Base-by-base conservation (phyloP, 495 filamentous ascomycete genomes). In the Penicillium subrubescens region DNA sequence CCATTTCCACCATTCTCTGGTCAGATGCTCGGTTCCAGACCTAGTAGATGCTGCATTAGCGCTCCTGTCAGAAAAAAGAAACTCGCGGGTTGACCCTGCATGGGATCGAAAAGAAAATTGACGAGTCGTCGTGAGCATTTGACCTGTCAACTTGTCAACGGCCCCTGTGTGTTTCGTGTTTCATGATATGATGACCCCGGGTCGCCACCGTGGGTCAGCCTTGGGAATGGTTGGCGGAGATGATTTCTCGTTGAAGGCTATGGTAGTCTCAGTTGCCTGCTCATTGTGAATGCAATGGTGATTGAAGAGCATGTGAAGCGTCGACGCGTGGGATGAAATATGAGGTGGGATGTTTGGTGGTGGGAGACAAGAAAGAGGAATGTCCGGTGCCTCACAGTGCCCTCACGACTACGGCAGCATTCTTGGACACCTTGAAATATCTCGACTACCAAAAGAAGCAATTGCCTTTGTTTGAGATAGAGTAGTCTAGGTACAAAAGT, bases 261-360 rank as follows among this genome's bases (percentile, higher is more conserved):
- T 48, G 43, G 43, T 21, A 11, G 48, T 33, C 5, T 33, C 31
- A 33, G 31, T 33, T 7, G 31, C 31, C 31, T 33, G 31, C 31
- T 33, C 31, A 33, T 66, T 68, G 50, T 19, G 17, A 66, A 68
- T 62, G 33, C 31, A 58, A 59, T 17, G 27, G 27, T 50, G 46
- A 50, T 27, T 50, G 46, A 50, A 27, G 43, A 44, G 43, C 43
- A 44, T 44, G 43, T 44, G 6, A 11, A n/a, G n/a, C 43, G 19
- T 44, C 43, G 43, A 44, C 43, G 43, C 43, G 43, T 44, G 43
- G 43, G 43, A 27, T 27, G n/a, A 21, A 10, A n/a, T 15, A 43
- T 43, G 39, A 15, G 8, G 43, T 43, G 39, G 7, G 43, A 21
- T 21, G 17, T 10, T 43, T 37, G 10, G 35, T 11, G 11, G 35